Evolutionary conservation across 306 rosid species (phyloP).

Genomic region (Oxytropis ochrocephala): DNA sequence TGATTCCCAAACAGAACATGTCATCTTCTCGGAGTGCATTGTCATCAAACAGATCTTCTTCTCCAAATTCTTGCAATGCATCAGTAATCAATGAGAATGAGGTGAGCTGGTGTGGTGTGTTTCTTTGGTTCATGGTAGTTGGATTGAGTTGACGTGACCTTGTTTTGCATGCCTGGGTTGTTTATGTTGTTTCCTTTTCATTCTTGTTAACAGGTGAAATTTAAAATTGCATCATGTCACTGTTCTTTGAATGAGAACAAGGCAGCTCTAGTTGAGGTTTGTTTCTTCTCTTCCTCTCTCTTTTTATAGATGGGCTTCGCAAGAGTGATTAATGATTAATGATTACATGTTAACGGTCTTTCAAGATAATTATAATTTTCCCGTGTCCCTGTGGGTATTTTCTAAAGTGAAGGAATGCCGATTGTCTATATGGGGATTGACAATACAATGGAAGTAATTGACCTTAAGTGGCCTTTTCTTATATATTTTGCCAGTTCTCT

Average conservation of each 20-base stretch:
- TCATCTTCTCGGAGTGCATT: slow-evolving; percentile 59
- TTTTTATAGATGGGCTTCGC: neutral
- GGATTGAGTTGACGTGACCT: slow-evolving; percentile 1
- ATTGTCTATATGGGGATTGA: neutral
- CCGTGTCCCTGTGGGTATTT: neutral
- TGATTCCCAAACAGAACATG: slow-evolving; percentile 59
- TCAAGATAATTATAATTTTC: neutral
- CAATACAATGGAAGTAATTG: neutral
- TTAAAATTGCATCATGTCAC: slow-evolving; percentile 86
- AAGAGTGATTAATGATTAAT: neutral
- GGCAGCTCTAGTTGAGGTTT: slow-evolving; percentile 88
- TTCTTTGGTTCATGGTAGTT: slow-evolving; percentile 7
- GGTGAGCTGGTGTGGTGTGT: slow-evolving; percentile 38
- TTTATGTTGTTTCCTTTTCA: slow-evolving; percentile 8
- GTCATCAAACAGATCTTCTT: slow-evolving; percentile 70
- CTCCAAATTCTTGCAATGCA: slow-evolving; percentile 74
- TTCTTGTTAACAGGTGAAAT: slow-evolving; percentile 67
- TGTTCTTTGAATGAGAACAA: slow-evolving; percentile 64
- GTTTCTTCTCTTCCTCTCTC: slow-evolving; percentile 29
- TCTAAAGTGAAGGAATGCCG: neutral
- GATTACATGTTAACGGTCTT: neutral
- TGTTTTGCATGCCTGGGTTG: neutral
- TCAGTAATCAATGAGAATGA: slow-evolving; percentile 83
- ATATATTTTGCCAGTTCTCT: slow-evolving; percentile 4
- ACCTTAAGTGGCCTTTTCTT: slow-evolving; percentile 3